Percentiles rank a stretch among this genome's conserved stretches.
Conservation (phyloP, 306 rosid genomes). For the Prunus mongolica region DNA sequence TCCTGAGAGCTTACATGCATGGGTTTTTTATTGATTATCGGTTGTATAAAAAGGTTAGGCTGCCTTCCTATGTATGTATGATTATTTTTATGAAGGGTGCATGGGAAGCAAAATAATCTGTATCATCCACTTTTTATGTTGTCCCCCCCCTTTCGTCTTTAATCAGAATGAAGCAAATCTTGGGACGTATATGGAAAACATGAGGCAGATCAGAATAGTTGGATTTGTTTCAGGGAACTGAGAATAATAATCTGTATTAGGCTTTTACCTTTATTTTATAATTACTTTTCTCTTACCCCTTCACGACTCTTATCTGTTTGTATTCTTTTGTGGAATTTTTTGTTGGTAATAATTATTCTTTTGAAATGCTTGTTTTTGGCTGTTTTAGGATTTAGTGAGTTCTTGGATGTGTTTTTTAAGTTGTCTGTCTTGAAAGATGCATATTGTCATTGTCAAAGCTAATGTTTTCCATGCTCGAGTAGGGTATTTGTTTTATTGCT, state of each 20-base stretch:
- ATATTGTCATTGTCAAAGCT: not conserved
- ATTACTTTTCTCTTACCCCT: not conserved
- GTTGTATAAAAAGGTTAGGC: constrained; percentile 69
- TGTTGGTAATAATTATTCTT: not conserved
- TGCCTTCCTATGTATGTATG: constrained; percentile 3
- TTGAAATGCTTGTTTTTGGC: not conserved
- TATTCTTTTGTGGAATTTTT: not conserved
- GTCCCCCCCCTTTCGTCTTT: too few relatives aligned
- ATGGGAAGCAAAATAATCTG: not conserved
- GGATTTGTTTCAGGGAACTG: not conserved
- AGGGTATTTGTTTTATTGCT: not conserved
- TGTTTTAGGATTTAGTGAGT: not conserved
- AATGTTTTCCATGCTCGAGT: not conserved
- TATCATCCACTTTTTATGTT: not conserved
- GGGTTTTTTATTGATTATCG: constrained; percentile 69
- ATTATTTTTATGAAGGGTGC: not conserved
- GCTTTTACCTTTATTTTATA: not conserved
- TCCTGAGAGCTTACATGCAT: constrained; percentile 84
- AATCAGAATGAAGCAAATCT: too few relatives aligned
- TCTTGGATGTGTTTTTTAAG: not conserved
- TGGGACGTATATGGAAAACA: too few relatives aligned
- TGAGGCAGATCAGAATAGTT: too few relatives aligned
- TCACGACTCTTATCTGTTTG: not conserved
- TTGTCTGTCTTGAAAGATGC: not conserved
- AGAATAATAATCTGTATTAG: not conserved